These are phyloP conservation scores for Xylaria venustula DNA, from an alignment of 495 filamentous ascomycete genomes.

Conservation along the genomic window DNA sequence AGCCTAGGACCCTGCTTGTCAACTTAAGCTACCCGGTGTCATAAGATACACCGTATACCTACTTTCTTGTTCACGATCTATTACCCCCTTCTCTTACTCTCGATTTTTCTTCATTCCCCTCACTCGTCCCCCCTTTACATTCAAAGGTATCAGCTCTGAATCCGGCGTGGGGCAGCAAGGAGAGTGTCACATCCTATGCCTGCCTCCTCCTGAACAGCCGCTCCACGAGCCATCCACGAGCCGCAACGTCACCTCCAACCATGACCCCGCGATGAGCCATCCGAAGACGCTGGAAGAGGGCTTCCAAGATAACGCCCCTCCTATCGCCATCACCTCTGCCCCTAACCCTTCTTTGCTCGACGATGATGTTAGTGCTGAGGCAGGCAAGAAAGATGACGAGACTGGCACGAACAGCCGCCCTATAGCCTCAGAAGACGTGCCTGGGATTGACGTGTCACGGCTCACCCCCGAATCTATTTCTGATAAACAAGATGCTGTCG, in stretches of 20 bases:
- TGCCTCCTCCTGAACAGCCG: slow-evolving; percentile 30
- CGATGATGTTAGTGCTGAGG: neutral
- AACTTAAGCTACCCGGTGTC: no score
- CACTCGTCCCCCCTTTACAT: neutral
- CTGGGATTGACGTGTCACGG: neutral
- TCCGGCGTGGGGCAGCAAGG: neutral
- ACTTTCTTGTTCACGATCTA: neutral
- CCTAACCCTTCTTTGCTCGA: slow-evolving; percentile 11
- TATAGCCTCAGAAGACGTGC: neutral
- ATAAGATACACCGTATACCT: neutral
- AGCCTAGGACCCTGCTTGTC: neutral
- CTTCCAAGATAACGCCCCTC: slow-evolving; percentile 15
- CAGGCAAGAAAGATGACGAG: neutral
- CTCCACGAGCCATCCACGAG: slow-evolving; percentile 18
- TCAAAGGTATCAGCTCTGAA: no score
- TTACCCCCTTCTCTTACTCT: no score
- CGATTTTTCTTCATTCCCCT: neutral
- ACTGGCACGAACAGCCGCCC: slow-evolving; percentile 7
- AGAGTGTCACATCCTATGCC: slow-evolving; percentile 18
- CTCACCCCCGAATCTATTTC: neutral
- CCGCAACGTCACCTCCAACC: slow-evolving; percentile 22
- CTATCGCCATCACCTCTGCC: slow-evolving; percentile 15
- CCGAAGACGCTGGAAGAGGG: slow-evolving; percentile 19
- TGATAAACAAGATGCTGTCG: neutral
- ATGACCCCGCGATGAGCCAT: slow-evolving; percentile 34